Conservation (phyloP, 1,139 yeast genomes). For the Pichia sp. region DNA sequence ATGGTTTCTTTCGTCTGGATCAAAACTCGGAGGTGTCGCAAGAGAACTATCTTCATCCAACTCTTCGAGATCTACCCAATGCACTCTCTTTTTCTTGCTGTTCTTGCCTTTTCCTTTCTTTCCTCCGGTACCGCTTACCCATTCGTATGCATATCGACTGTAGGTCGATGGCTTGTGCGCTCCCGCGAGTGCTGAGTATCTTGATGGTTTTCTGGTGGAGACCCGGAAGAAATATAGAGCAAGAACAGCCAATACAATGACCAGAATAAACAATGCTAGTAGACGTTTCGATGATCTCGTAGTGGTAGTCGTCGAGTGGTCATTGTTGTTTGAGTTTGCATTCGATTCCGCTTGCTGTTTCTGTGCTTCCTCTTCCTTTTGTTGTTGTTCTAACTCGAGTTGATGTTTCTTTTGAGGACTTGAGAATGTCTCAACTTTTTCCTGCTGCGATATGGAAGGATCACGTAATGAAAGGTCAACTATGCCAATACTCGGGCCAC, state of each 20-base stretch:
- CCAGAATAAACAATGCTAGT: conserved; percentile 4
- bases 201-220: conserved; percentile 8
- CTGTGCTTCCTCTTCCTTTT: conserved; percentile 2
- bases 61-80: conserved; percentile 46
- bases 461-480: conserved; percentile 41
- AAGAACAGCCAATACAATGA: conserved; percentile 1
- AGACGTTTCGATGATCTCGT: conserved; percentile 3
- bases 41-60: conserved; percentile 1
- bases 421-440: conserved; percentile 8
- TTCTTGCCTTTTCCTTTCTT: conserved; percentile 34
- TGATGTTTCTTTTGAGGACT: conserved; percentile 1
- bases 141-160: conserved; percentile 14
- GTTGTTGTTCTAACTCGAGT: neutral
- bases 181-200: conserved; percentile 15
- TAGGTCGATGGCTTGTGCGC: conserved; percentile 9
- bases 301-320: neutral
- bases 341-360: neutral
- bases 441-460: neutral
- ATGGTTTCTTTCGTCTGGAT: neutral
- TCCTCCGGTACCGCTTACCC: conserved; percentile 11
- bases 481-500: conserved; percentile 66
- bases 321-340: neutral
- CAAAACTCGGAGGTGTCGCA: neutral
- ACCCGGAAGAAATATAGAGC: conserved; percentile 34
- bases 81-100: conserved; percentile 44